Base-by-base conservation (phyloP, 1,284 basidiomycete genomes). In the Rhodotorula sp. region DNA sequence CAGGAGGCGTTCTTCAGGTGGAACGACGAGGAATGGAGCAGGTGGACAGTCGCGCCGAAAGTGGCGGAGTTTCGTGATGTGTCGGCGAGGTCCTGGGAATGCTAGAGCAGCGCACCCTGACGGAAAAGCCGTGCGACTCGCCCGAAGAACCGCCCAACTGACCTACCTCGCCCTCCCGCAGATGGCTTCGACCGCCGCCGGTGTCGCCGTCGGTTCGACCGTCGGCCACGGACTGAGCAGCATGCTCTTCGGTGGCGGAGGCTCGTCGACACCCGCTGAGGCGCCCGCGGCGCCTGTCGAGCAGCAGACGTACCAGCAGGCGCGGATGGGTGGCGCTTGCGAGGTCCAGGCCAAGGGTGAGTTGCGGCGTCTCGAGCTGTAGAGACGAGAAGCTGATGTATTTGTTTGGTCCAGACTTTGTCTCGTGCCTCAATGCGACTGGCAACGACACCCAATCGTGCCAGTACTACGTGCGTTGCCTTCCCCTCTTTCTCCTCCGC, bases 121-220 rank as follows among this genome's bases (percentile, higher is more conserved):
- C 17, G 57, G 24, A n/a, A 44, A 24, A 30, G 39, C 17, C 27
- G 3, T 17, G 5, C n/a, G 15, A 13, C 6, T 6, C 15, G 32
- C 19, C 20, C 20, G 36, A 7, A 15, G 24, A 22, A 2, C 5
- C 7, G 29, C 29, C 22, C 2, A 44, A 54, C 55, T 54, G 56
- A 62, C 61, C 30, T 22, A 46, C 22, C 15, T 24, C 64, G 39
- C 22, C n/a, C 32, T 49, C 47, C 6, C 34, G n/a, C 77, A 81
- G 79, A 84, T 84, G 67, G 84, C 84, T 30, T 82, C 81, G 20
- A 85, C 85, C 56, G 84, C 84, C 68, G 84, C 84, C 55, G 84
- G 84, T 78, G 82, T 82, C 34, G 84, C 83, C 49, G 81, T 84
- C 39, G 82, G 81, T 54, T 84, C 83, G 13, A 83, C 84, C 59